Base-by-base conservation (phyloP, 768 basidiomycete species). In the Phaffia tasmanica region DNA sequence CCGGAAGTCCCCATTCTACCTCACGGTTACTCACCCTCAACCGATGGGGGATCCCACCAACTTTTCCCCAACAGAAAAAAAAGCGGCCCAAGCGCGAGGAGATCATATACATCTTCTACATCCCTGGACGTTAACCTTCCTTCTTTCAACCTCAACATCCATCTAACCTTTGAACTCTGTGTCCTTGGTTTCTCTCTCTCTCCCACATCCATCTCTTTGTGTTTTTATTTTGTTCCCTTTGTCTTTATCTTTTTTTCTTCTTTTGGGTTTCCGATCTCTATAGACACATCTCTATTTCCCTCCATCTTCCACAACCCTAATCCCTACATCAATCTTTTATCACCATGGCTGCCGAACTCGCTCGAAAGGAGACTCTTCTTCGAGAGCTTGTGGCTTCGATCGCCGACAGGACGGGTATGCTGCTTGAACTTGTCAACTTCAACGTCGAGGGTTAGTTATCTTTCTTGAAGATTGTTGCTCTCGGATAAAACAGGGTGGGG, bases 341-440 rank as follows among this genome's bases (percentile, higher is more conserved):
- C 3, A 62, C 23, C 18, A 62, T 63, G 60, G 66, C 66, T 56
- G 66, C 42, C 19, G 66, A 67, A 58, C 61, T 67, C 47, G 61
- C 61, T 5, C 66, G 66, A 81, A 91, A 85, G 70, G 95, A 99
- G 67, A 84, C 86, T 0, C 94, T 93, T 7, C 82, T 99, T n/a
- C 84, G 94, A 48, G 95, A 98, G 77, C 91, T 99, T 57, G 94
- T 99, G 57, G 93, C 98, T 71, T 83, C 82, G 62, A 94, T 99
- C 72, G 82, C 88, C 5, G 81, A 82, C 35, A 79, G 81, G 49
- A 90, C 87, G 14, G 82, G 84, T 23, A 83, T 86, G 66, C 82
- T 99, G 1, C 82, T 98, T n/a, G 90, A 99, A 77, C 97, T 98
- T 56, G 95, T 99, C 75, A 99, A 99, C 78, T 91, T 86, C 72